phyloP scores from a whole-genome alignment of 345 rosid species.

The Lagerstroemia speciosa region DNA sequence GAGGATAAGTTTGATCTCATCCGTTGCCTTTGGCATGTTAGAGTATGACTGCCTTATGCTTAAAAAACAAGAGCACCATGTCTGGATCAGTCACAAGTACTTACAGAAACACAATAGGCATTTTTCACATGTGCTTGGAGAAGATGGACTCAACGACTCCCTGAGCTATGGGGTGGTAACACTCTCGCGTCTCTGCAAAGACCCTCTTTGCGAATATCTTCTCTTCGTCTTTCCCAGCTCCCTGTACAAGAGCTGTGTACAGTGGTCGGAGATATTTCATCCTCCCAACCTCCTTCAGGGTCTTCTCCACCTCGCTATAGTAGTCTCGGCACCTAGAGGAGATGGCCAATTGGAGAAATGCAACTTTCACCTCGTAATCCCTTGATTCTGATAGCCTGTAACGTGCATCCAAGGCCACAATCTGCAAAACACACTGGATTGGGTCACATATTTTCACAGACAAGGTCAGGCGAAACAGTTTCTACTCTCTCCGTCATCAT shows the following conservation, averaged over 20 bases:
- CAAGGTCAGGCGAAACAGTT: neutral
- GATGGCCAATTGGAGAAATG: constrained; percentile 64
- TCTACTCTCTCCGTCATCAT: neutral
- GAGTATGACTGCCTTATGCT: neutral
- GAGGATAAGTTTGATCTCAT: neutral
- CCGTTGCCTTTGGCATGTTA: neutral
- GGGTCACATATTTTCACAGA: no score
- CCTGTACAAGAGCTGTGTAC: constrained; percentile 57
- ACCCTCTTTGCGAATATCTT: constrained; percentile 71
- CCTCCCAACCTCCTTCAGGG: constrained; percentile 79
- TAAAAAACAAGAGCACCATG: neutral
- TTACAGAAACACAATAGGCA: neutral
- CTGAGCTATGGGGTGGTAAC: constrained; percentile 84
- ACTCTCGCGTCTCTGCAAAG: constrained; percentile 60
- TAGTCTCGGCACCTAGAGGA: constrained; percentile 53
- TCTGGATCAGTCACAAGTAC: neutral
- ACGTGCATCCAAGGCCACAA: constrained; percentile 65
- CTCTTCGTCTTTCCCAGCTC: constrained; percentile 60
- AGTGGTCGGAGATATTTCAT: constrained; percentile 89
- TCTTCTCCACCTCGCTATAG: constrained; percentile 61
- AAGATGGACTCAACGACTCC: constrained; percentile 82
- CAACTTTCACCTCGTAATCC: constrained; percentile 80
- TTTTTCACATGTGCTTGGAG: constrained; percentile 48
- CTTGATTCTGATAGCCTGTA: constrained; percentile 71
- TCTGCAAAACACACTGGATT: constrained; percentile 38